A percentile compares a stretch with the other conserved stretches of the same genome.
Evolutionary conservation across 176 grass and related monocot species (phyloP).

Genomic region (Triticum urartu): DNA sequence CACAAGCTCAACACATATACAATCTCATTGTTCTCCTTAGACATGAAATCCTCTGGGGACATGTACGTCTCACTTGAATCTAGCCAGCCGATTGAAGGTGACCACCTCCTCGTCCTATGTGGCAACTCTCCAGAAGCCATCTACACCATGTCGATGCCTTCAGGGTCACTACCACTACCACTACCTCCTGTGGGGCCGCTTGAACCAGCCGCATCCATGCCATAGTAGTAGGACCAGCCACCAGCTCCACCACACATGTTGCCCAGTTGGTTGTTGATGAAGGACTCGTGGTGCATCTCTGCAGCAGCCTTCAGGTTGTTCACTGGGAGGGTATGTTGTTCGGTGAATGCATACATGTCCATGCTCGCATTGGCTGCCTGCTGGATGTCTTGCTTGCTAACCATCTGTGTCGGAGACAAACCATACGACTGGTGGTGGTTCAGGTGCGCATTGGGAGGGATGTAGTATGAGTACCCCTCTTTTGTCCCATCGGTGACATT

Average conservation of each 20-base stretch:
- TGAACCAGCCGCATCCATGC: not conserved
- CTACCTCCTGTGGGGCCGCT: not conserved
- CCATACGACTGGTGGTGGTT: not conserved
- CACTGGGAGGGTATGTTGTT: not conserved
- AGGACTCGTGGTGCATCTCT: not conserved
- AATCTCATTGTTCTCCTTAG: not conserved
- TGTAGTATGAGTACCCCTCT: not conserved
- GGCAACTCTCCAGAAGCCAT: not conserved
- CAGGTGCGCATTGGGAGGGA: not conserved
- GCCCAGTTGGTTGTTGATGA: not conserved
- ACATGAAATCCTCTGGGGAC: not conserved
- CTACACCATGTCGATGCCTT: not conserved
- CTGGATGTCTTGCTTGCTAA: not conserved
- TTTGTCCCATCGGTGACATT: not conserved
- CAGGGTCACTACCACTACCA: not conserved
- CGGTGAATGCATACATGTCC: not conserved
- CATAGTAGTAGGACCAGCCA: not conserved
- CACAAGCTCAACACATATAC: not conserved
- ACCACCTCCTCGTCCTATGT: not conserved
- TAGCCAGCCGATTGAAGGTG: not conserved
- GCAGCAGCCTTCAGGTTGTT: not conserved
- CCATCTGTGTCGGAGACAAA: not conserved
- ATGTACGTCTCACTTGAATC: not conserved
- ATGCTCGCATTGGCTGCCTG: not conserved
- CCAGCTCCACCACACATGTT: not conserved